Evolutionary conservation across 495 filamentous ascomycete species (phyloP), one percentile per base, ranked within the genome.

Genomic region (Coniosporium apollinis): DNA sequence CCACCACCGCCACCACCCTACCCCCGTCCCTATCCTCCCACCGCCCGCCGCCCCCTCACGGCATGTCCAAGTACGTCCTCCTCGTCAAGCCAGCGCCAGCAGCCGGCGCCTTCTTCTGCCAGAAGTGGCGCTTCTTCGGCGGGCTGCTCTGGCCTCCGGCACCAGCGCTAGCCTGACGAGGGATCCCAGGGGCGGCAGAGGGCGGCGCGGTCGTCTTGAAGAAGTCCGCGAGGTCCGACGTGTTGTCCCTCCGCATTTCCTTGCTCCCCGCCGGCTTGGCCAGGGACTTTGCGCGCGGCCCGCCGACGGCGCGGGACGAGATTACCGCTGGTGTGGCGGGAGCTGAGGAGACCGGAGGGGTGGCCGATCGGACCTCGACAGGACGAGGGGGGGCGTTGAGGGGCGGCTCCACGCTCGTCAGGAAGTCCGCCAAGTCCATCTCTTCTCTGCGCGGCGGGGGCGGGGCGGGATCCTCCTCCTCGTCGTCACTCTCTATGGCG

Each of bases 361-460:
- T 13, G 13, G 7, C 13, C 8, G 13, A 7, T 26, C 24, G 8
- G 8, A 13, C 7, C 13, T 26, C 24, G 7, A 13, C 7, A 8
- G 60, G 56, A 13, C 66, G 62, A 11, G 64, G 60, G 5, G 52
- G 48, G 18, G 57, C 61, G 13, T 63, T 56, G 41, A 59, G 57
- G 11, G 89, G 84, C 10, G 86, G 89, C 14, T 81, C 70, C n/a
- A 70, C 76, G 45, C 69, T 85, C 33, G 69, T 71, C 35, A 99
- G 61, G 62, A 99, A 99, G 45, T 99, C 91, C 21, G 82, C 70
- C 31, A 94, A 52, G 47, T 79, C 84, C n/a, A n/a, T n/a, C 51
- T 76, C 71, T 38, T 75, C 69, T 34, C 67, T 50, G 5, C 63
- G 60, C 32, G 35, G 38, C n/a, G 52, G 50, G 15, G 58, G 54